Evolutionary conservation across 1,139 yeast species (phyloP).

Genomic region (Debaryomyces robertsiae): DNA sequence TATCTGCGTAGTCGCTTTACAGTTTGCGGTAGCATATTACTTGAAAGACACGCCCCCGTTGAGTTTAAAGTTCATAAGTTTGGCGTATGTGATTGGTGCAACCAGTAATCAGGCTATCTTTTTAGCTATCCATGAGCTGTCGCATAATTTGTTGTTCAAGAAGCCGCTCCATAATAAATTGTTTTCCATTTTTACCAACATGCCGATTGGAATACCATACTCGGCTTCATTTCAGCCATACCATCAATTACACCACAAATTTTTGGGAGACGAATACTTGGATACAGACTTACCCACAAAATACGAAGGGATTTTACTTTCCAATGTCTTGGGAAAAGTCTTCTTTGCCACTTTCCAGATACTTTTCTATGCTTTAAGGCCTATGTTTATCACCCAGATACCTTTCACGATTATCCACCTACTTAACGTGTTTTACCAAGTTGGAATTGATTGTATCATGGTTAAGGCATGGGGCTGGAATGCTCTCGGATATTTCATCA

Average conservation of each 20-base stretch:
- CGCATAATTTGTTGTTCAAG: constrained; percentile 84
- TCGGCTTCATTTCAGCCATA: constrained; percentile 91
- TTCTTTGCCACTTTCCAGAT: constrained; percentile 90
- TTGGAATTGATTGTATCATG: constrained; percentile 57
- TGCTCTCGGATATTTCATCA: constrained; percentile 64
- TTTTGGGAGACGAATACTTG: constrained; percentile 78
- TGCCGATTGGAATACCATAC: constrained; percentile 89
- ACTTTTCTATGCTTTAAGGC: constrained; percentile 85
- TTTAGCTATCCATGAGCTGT: constrained; percentile 84
- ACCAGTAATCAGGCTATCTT: constrained; percentile 83
- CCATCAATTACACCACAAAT: constrained; percentile 89
- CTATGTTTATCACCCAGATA: constrained; percentile 79
- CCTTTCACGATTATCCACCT: constrained; percentile 75
- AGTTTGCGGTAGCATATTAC: constrained; percentile 61
- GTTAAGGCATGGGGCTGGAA: constrained; percentile 64
- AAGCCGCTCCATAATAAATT: constrained; percentile 75
- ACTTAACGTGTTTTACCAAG: constrained; percentile 64
- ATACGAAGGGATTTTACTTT: constrained; percentile 71
- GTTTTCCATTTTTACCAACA: constrained; percentile 74
- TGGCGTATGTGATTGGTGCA: constrained; percentile 82
- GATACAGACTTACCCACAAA: constrained; percentile 89
- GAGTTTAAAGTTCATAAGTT: constrained; percentile 55
- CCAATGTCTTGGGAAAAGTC: constrained; percentile 81
- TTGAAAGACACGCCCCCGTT: constrained; percentile 59
- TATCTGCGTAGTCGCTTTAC: constrained; percentile 61